Evolutionary conservation across 148 eudicot genomes (phyloP).

Genomic region (Fallopia convolvulus): DNA sequence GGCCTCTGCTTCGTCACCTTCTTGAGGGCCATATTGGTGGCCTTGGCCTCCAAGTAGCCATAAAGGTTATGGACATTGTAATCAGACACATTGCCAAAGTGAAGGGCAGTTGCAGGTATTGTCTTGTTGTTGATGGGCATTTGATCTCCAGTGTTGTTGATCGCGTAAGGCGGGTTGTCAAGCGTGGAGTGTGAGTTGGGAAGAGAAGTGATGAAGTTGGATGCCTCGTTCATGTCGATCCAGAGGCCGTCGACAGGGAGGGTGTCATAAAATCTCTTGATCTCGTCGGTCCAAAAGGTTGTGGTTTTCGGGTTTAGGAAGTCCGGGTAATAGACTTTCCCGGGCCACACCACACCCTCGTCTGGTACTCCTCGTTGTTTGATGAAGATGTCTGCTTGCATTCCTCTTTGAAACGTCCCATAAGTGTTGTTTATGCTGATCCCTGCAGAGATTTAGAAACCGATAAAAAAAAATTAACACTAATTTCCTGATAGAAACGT

Average conservation of each 20-base stretch:
- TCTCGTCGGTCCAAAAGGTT: constrained; percentile 39
- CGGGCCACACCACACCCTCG: constrained; percentile 49
- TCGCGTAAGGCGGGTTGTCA: constrained; percentile 48
- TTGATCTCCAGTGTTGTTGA: constrained; percentile 29
- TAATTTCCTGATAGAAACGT: neutral
- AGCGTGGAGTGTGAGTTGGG: constrained; percentile 25
- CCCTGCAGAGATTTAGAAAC: neutral
- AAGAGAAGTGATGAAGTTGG: constrained; percentile 22
- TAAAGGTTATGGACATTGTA: constrained; percentile 44
- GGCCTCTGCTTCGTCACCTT: constrained; percentile 33
- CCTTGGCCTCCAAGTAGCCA: constrained; percentile 43
- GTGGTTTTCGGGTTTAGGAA: constrained; percentile 36
- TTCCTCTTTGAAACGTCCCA: constrained; percentile 33
- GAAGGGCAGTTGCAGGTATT: constrained; percentile 35
- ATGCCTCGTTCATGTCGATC: constrained; percentile 46
- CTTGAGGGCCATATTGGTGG: constrained; percentile 34
- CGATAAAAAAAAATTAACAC: neutral
- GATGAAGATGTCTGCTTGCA: constrained; percentile 34
- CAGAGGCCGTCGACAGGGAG: constrained; percentile 35
- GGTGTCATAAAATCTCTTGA: constrained; percentile 22
- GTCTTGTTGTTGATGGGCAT: constrained; percentile 30
- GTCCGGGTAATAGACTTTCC: constrained; percentile 43
- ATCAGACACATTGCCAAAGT: constrained; percentile 30
- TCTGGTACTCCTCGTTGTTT: constrained; percentile 37
- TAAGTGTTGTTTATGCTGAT: constrained; percentile 34